A percentile compares a stretch with the other conserved stretches of the same genome.
phyloP scores from a whole-genome alignment of 148 eudicot genomes.

The Polygonum maritimum region DNA sequence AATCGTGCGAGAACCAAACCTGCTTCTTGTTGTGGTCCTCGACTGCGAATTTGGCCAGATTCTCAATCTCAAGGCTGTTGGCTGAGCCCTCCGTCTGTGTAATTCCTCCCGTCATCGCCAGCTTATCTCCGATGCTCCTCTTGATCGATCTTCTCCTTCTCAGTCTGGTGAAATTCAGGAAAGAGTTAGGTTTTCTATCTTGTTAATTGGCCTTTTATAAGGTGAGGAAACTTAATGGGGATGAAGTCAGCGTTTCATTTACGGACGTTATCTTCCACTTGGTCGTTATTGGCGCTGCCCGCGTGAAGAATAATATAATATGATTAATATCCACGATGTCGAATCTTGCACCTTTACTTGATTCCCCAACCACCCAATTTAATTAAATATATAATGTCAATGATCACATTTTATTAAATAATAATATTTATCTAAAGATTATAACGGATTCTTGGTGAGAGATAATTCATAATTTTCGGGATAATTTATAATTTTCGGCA shows the following conservation, averaged over 20 bases:
- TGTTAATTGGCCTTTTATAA: not conserved
- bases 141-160: not conserved
- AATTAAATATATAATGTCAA: no score
- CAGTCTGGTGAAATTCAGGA: not conserved
- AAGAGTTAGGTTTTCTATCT: not conserved
- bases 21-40: conserved; percentile 32
- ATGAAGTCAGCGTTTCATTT: not conserved
- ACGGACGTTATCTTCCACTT: not conserved
- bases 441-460: no score
- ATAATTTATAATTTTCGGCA: no score
- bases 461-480: no score
- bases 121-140: not conserved
- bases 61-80: conserved; percentile 20
- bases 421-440: no score
- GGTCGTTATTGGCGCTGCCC: not conserved
- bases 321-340: not conserved
- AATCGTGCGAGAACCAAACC: conserved; percentile 11
- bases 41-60: conserved; percentile 28
- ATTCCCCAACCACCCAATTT: no score
- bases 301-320: not conserved
- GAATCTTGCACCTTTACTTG: not conserved
- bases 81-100: not conserved
- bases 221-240: not conserved
- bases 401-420: no score
- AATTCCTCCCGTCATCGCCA: conserved; percentile 3